phyloP scores from a whole-genome alignment of 2,329 filamentous ascomycete species.

The Lojkania enalia region DNA sequence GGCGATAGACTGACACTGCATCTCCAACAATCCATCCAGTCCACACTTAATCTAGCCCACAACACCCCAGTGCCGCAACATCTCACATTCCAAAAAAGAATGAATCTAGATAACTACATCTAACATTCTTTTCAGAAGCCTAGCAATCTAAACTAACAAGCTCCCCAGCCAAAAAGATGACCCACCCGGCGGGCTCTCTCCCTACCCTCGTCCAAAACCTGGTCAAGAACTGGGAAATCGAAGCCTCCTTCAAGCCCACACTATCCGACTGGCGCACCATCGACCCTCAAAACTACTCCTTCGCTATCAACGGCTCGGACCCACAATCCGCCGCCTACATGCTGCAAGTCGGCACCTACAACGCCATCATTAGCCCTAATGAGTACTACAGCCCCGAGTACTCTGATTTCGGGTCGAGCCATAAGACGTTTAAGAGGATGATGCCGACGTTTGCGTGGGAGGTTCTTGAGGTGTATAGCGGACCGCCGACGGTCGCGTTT shows the following conservation, averaged over 20 bases:
- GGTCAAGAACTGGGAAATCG: constrained; percentile 74
- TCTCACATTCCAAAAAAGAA: no score
- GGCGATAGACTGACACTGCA: not conserved
- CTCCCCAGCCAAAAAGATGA: constrained; percentile 58
- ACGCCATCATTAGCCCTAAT: constrained; percentile 66
- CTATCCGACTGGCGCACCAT: constrained; percentile 68
- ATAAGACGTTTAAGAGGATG: constrained; percentile 74
- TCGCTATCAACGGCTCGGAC: constrained; percentile 65
- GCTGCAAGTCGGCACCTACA: constrained; percentile 70
- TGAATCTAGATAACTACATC: not conserved
- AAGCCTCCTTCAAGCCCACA: constrained; percentile 67
- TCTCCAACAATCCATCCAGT: not conserved
- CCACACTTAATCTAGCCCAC: not conserved
- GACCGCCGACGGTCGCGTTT: constrained; percentile 64
- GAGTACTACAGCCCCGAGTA: constrained; percentile 66
- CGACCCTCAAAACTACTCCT: constrained; percentile 62
- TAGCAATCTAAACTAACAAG: not conserved
- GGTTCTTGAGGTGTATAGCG: constrained; percentile 68
- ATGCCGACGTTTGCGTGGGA: constrained; percentile 75
- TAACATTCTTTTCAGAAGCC: not conserved
- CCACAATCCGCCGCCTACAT: constrained; percentile 64
- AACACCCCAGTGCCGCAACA: no score
- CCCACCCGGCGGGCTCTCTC: constrained; percentile 60
- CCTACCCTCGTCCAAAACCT: constrained; percentile 67
- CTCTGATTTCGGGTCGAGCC: constrained; percentile 64